A percentile compares a stretch with the other conserved stretches of the same genome.
phyloP scores from a whole-genome alignment of 768 basidiomycete genomes.

The Cystobasidium tubakii region DNA sequence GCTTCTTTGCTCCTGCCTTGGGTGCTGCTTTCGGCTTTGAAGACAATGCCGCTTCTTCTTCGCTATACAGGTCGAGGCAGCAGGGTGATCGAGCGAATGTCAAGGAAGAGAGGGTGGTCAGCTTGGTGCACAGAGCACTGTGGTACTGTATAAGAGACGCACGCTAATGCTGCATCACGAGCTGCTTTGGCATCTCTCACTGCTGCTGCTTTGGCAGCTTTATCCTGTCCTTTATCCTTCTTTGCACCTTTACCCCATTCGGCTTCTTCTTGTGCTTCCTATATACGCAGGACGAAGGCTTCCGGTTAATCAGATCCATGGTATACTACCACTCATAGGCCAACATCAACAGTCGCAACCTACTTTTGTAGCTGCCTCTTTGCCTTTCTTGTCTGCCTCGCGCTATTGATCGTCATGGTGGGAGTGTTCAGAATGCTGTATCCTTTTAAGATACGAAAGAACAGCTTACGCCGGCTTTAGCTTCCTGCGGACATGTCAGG shows the following conservation, averaged over 20 bases:
- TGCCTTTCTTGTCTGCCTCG: conserved; percentile 26
- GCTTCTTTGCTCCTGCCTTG: conserved; percentile 43
- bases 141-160: neutral
- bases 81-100: neutral
- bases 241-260: conserved; percentile 45
- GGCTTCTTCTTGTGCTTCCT: conserved; percentile 41
- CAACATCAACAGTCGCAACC: no score
- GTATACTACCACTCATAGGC: no score
- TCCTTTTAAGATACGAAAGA: no score
- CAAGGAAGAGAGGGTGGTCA: neutral
- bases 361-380: conserved; percentile 40
- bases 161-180: conserved; percentile 42
- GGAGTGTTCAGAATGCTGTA: no score
- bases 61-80: conserved; percentile 31
- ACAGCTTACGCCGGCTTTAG: conserved; percentile 26
- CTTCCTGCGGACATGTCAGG: no score
- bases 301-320: no score
- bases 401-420: conserved; percentile 8
- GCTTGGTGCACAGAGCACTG: neutral
- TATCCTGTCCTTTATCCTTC: conserved; percentile 39
- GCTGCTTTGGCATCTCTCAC: conserved; percentile 43
- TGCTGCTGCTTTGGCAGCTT: conserved; percentile 37
- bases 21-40: conserved; percentile 44
- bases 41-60: conserved; percentile 43
- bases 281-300: no score